Percentiles rank a stretch among this genome's conserved stretches.
These are phyloP conservation scores for Pythium insidiosum DNA, from an alignment of 352 stramenopile species.

Conservation along the genomic window DNA sequence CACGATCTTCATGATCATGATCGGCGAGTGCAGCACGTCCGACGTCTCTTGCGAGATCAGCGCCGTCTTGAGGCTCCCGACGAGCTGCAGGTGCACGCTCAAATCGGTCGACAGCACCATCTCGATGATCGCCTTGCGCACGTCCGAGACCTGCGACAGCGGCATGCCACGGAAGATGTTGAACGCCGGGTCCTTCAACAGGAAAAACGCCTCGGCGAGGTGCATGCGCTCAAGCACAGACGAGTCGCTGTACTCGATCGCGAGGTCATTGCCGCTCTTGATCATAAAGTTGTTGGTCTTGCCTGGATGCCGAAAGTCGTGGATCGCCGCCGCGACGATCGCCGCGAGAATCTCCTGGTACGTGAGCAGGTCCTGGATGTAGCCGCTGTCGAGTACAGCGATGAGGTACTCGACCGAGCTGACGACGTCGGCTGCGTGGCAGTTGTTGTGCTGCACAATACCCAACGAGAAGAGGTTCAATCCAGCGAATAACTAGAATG, in stretches of 20 bases:
- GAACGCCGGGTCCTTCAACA: slow-evolving; percentile 50
- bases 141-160: slow-evolving; percentile 42
- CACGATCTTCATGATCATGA: slow-evolving; percentile 83
- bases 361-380: slow-evolving; percentile 73
- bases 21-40: slow-evolving; percentile 66
- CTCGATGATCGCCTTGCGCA: slow-evolving; percentile 78
- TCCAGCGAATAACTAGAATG: neutral
- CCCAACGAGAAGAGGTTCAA: too few relatives aligned
- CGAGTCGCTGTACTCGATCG: slow-evolving; percentile 78
- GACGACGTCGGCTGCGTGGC: slow-evolving; percentile 71
- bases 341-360: slow-evolving; percentile 76
- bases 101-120: slow-evolving; percentile 85
- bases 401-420: slow-evolving; percentile 80
- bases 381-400: slow-evolving; percentile 69
- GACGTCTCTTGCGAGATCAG: slow-evolving; percentile 69
- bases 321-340: slow-evolving; percentile 73
- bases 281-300: slow-evolving; percentile 87
- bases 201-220: slow-evolving; percentile 72
- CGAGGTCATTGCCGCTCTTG: slow-evolving; percentile 60
- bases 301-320: slow-evolving; percentile 77
- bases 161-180: slow-evolving; percentile 73
- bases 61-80: slow-evolving; percentile 72
- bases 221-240: slow-evolving; percentile 84
- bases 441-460: slow-evolving; percentile 60
- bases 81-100: slow-evolving; percentile 70